phyloP scores from a whole-genome alignment of 441 rosid genomes.

The Aleurites moluccanus region DNA sequence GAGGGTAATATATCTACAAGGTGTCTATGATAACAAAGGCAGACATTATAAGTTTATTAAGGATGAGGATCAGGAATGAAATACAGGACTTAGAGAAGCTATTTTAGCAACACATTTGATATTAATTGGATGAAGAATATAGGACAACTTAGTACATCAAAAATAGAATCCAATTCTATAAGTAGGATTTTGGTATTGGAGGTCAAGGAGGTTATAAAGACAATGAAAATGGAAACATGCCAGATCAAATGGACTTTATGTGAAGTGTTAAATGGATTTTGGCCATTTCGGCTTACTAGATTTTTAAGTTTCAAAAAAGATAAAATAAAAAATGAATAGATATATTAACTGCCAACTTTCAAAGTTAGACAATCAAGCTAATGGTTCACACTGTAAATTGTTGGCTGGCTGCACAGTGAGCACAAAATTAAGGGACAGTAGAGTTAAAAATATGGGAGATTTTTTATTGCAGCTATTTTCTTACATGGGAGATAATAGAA shows the following conservation, averaged over 20 bases:
- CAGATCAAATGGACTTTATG: neutral
- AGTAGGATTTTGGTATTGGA: neutral
- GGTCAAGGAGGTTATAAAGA: neutral
- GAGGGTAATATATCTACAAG: neutral
- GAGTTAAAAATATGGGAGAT: neutral
- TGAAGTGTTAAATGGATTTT: neutral
- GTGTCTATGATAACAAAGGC: neutral
- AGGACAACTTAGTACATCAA: neutral
- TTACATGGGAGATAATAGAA: neutral
- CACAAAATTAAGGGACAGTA: neutral
- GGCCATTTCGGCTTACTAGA: neutral
- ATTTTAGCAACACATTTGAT: neutral
- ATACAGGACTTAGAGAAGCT: neutral
- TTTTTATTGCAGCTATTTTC: neutral
- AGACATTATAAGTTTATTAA: neutral
- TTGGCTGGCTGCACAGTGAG: neutral
- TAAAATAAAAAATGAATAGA: too few species aligned
- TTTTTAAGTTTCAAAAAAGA: neutral
- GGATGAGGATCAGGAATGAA: neutral
- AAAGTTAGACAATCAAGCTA: neutral
- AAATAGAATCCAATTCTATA: slow-evolving; percentile 7
- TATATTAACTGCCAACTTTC: neutral
- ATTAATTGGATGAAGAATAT: neutral
- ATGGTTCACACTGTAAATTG: neutral
- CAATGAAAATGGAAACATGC: too few species aligned